A percentile compares a stretch with the other conserved stretches of the same genome.
Evolutionary conservation across 371 early-diverging fungal species (phyloP).

Genomic region (Globomyces sp.): DNA sequence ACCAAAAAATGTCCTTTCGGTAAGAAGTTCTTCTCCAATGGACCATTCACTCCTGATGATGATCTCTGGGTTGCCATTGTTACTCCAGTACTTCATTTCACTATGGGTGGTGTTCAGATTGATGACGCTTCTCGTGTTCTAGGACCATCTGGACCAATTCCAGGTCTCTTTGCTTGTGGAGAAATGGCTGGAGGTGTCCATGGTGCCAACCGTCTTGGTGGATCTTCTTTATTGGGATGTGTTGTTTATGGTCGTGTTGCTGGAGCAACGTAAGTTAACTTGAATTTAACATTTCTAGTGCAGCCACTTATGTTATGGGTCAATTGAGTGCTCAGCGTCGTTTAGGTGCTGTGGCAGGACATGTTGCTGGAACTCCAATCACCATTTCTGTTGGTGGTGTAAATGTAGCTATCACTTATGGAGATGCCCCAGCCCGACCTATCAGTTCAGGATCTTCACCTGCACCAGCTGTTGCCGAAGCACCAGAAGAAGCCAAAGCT

Average conservation of each 20-base stretch:
- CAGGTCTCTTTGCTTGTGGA: conserved; percentile 79
- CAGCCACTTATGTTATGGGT: conserved; percentile 62
- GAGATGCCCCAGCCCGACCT: conserved; percentile 24
- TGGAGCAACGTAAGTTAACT: conserved; percentile 47
- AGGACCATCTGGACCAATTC: conserved; percentile 53
- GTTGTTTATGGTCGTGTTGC: conserved; percentile 97
- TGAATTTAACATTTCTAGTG: conserved; percentile 20
- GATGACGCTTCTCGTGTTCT: conserved; percentile 76
- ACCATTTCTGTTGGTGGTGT: conserved; percentile 62
- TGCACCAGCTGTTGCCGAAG: conserved; percentile 29
- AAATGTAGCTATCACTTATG: conserved; percentile 65
- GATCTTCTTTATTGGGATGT: conserved; percentile 95
- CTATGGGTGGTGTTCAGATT: conserved; percentile 96
- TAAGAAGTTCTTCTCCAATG: conserved; percentile 81
- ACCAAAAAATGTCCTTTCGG: conserved; percentile 84
- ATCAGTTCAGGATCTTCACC: conserved; percentile 27
- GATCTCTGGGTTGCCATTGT: conserved; percentile 81
- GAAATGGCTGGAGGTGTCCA: conserved; percentile 71
- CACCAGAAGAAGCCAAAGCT: conserved; percentile 28
- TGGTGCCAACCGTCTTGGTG: conserved; percentile 97
- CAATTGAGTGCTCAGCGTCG: conserved; percentile 66
- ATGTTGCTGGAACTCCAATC: conserved; percentile 61
- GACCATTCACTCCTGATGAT: conserved; percentile 72
- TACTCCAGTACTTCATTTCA: conserved; percentile 92
- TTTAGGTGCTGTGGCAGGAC: conserved; percentile 69